Conservation (phyloP, 2,329 filamentous ascomycete genomes). For the Daldinia eschscholtzii region DNA sequence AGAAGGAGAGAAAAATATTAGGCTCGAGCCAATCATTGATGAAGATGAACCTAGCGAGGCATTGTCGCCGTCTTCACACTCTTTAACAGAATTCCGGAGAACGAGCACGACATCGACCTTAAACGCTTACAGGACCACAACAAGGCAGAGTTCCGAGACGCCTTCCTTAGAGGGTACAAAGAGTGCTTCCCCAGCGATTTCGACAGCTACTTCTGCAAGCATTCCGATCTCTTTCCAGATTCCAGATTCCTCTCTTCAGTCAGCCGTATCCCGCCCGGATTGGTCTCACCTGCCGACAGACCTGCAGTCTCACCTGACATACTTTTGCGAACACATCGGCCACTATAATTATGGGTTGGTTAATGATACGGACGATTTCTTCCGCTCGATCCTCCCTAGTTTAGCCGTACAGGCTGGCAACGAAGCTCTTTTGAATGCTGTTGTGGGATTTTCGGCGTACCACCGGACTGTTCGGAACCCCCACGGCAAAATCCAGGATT, state of each 20-base stretch:
- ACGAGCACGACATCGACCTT: slow-evolving; percentile 57
- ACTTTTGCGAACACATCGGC: slow-evolving; percentile 82
- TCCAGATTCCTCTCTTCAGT: slow-evolving; percentile 50
- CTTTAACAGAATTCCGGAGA: slow-evolving; percentile 50
- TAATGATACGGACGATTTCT: slow-evolving; percentile 77
- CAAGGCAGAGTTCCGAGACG: slow-evolving; percentile 65
- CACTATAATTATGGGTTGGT: slow-evolving; percentile 86
- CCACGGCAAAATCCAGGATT: slow-evolving; percentile 80
- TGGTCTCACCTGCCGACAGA: slow-evolving; percentile 75
- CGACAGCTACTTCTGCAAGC: slow-evolving; percentile 59
- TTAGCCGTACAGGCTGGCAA: slow-evolving; percentile 74
- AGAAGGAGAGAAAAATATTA: slow-evolving; percentile 58
- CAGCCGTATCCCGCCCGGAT: slow-evolving; percentile 55
- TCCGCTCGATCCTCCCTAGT: slow-evolving; percentile 77
- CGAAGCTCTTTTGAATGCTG: slow-evolving; percentile 85
- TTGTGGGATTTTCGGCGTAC: slow-evolving; percentile 91
- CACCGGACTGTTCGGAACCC: slow-evolving; percentile 80
- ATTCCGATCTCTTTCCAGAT: slow-evolving; percentile 52
- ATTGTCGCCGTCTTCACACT: slow-evolving; percentile 41
- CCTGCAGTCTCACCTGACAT: slow-evolving; percentile 81
- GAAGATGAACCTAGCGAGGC: slow-evolving; percentile 63
- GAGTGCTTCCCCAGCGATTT: slow-evolving; percentile 66
- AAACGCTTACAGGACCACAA: slow-evolving; percentile 53
- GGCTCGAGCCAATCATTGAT: slow-evolving; percentile 67
- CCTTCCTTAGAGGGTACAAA: slow-evolving; percentile 65